A percentile compares a stretch with the other conserved stretches of the same genome.
These are phyloP conservation scores for Sporisorium exsertum DNA, from an alignment of 1,284 basidiomycete species.

Conservation along the genomic window DNA sequence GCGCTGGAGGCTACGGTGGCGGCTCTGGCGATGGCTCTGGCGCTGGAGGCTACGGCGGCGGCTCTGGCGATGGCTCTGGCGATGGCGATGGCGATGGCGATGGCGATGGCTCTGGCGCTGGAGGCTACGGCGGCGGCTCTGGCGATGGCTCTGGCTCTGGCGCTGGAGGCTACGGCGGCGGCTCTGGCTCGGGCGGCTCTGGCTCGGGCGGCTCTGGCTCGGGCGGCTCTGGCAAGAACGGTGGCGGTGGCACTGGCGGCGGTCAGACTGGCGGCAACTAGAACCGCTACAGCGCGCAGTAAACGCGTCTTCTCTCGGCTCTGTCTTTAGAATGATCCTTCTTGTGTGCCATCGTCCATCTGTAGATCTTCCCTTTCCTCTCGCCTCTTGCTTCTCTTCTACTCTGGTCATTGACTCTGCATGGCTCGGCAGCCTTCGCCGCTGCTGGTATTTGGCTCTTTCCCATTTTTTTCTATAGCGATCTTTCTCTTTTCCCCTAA, in stretches of 20 bases:
- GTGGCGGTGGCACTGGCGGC: background rate
- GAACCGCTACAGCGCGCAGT: background rate
- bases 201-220: no score
- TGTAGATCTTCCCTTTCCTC: background rate
- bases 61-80: no score
- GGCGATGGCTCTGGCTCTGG: no score
- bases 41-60: no score
- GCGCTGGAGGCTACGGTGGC: no score
- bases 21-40: no score
- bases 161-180: no score
- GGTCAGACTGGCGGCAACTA: background rate
- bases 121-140: no score
- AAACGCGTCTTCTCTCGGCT: background rate
- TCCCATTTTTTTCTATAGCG: background rate
- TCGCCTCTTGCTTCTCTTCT: background rate
- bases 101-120: no score
- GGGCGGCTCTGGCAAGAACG: background rate
- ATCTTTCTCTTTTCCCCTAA: background rate
- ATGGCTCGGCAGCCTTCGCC: background rate
- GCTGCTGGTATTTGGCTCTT: background rate
- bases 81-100: no score
- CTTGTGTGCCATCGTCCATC: background rate
- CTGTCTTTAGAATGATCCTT: background rate
- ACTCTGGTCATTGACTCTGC: background rate
- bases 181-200: no score